phyloP scores from a whole-genome alignment of 768 basidiomycete genomes.

The Mycena galericulata region DNA sequence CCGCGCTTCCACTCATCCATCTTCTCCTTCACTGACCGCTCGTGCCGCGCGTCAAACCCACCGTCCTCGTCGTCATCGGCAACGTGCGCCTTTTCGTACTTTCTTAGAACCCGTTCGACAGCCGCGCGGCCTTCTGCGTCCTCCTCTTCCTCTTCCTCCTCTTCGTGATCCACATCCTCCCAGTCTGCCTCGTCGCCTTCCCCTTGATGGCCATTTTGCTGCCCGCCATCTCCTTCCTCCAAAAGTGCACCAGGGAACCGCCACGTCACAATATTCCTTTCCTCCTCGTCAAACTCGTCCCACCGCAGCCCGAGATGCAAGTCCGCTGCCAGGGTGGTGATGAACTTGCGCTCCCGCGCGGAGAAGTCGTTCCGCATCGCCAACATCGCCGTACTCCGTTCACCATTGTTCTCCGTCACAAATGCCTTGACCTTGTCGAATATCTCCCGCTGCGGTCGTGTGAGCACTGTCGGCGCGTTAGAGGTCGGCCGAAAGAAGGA shows the following conservation, averaged over 20 bases:
- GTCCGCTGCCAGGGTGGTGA: conserved; percentile 79
- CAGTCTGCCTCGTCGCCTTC: conserved; percentile 21
- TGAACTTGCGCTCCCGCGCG: conserved; percentile 84
- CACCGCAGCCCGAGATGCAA: conserved; percentile 85
- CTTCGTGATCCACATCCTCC: conserved; percentile 32
- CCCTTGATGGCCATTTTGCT: conserved; percentile 39
- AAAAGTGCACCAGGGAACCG: conserved; percentile 60
- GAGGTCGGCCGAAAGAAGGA: neutral
- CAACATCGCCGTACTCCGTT: conserved; percentile 58
- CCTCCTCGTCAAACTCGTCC: conserved; percentile 93
- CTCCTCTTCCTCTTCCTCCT: conserved; percentile 64
- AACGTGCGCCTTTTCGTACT: conserved; percentile 90
- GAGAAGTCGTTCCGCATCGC: conserved; percentile 84
- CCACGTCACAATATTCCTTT: conserved; percentile 81
- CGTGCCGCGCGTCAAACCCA: conserved; percentile 84
- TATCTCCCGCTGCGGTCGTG: conserved; percentile 77
- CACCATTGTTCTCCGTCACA: conserved; percentile 62
- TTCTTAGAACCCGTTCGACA: conserved; percentile 83
- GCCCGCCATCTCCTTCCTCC: conserved; percentile 47
- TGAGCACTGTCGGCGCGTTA: conserved; percentile 67
- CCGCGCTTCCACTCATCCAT: conserved; percentile 93
- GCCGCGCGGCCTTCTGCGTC: conserved; percentile 81
- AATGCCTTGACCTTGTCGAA: conserved; percentile 85
- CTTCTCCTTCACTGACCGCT: conserved; percentile 79
- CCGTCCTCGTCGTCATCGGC: conserved; percentile 76